Base-by-base conservation (phyloP, 768 basidiomycete genomes). In the Guyanaporus albipodus region DNA sequence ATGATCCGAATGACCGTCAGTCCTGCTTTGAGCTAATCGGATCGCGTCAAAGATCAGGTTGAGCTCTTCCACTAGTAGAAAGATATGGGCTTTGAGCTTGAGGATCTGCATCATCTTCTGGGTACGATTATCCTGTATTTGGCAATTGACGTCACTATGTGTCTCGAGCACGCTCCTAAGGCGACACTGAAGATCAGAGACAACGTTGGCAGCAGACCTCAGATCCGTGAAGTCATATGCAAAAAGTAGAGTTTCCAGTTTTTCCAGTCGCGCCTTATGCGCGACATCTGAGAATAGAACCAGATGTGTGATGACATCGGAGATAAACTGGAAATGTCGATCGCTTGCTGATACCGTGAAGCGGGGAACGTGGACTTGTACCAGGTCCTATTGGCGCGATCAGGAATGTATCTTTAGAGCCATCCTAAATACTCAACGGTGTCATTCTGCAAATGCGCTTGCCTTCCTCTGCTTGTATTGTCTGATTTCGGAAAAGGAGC, bases 271-370 rank as follows among this genome's bases (percentile, higher is more conserved):
- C 28, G 77, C 79, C 60, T 89, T 87, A 59, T 91, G 87, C 2
- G 81, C 81, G 9, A 87, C 85, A 62, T 98, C 91, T 15, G 87
- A 84, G 66, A 94, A 92, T n/a, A 95, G 78, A 11, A 97, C 68
- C 11, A 98, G 74, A 56, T 92, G 80, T 19, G 85, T 89, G 53
- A 95, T 83, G 55, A 94, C 80, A 62, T 86, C 84, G 48, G 91
- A 91, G 45, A 96, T 85, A 11, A 83, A 83, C 52, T 82, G 75
- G 67, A 90, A 96, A 56, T 94, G 87, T 32, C 77, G 73, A 41
- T 89, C 80, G 54, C 80, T 87, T 11, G 92, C 92, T 19, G 87
- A 80, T 35, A 96, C 87, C 1, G 89, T 87, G 63, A 97, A 87
- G 19, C 83, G 82, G 2, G 92, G 93, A 42, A 94, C 81, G 52